These are phyloP conservation scores for Paecilomyces niveus DNA, from an alignment of 2,329 filamentous ascomycete species.

Conservation along the genomic window DNA sequence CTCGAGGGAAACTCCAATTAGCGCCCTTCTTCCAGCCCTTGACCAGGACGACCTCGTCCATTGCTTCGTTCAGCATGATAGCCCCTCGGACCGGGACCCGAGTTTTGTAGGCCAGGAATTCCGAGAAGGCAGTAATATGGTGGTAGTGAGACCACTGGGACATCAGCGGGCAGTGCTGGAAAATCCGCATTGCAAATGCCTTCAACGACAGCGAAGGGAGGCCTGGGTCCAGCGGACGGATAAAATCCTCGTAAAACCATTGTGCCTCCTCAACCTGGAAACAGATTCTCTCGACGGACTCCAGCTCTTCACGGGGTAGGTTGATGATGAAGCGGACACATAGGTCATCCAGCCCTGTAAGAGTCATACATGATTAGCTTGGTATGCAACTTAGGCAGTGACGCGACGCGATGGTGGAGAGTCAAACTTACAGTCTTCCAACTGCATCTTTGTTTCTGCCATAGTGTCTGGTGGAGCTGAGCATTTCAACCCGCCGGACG, in stretches of 20 bases:
- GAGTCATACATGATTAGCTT: constrained; percentile 15
- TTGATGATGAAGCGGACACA: constrained; percentile 98
- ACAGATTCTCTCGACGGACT: constrained; percentile 86
- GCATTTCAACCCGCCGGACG: constrained; percentile 48
- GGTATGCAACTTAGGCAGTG: background rate
- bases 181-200: constrained; percentile 81
- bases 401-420: background rate
- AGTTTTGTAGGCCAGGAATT: constrained; percentile 92
- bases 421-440: constrained; percentile 80
- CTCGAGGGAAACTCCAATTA: constrained; percentile 92
- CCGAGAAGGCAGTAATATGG: constrained; percentile 76
- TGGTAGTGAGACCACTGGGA: constrained; percentile 70
- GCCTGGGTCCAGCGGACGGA: constrained; percentile 77
- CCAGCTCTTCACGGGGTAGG: constrained; percentile 82
- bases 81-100: constrained; percentile 89
- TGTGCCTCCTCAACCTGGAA: constrained; percentile 99
- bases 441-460: constrained; percentile 70
- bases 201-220: constrained; percentile 81
- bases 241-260: constrained; percentile 99
- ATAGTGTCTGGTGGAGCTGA: constrained; percentile 55
- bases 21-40: constrained; percentile 97
- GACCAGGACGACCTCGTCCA: constrained; percentile 89
- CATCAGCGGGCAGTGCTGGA: constrained; percentile 86
- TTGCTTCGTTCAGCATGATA: constrained; percentile 84
- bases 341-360: constrained; percentile 85